Evolutionary conservation across 148 eudicot species (phyloP).

Genomic region (Pharnaceum exiguum): DNA sequence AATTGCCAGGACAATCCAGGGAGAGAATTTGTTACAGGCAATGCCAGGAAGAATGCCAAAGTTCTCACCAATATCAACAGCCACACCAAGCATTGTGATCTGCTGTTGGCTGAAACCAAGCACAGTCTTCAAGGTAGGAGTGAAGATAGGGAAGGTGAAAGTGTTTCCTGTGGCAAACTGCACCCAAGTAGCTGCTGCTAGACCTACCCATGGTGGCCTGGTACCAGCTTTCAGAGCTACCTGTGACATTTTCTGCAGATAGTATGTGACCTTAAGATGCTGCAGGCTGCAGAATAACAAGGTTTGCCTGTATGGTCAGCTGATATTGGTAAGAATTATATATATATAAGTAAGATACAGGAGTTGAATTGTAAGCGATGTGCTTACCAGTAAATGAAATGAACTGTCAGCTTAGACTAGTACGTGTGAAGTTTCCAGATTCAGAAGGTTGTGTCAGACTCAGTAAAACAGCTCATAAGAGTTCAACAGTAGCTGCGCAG

Average conservation of each 20-base stretch:
- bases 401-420: too few species aligned
- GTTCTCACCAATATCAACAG: slow-evolving; percentile 55
- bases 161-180: slow-evolving; percentile 55
- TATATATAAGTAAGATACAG: neutral
- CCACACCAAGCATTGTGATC: slow-evolving; percentile 57
- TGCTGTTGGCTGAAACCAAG: slow-evolving; percentile 49
- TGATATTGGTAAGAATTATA: neutral
- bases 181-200: slow-evolving; percentile 60
- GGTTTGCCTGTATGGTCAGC: neutral
- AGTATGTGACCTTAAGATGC: too few species aligned
- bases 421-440: too few species aligned
- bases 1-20: slow-evolving; percentile 36
- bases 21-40: slow-evolving; percentile 39
- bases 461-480: too few species aligned
- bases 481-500: too few species aligned
- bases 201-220: slow-evolving; percentile 52
- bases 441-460: too few species aligned
- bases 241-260: slow-evolving; percentile 2
- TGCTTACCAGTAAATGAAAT: too few species aligned
- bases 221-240: slow-evolving; percentile 10
- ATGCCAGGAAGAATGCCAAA: slow-evolving; percentile 56
- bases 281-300: neutral
- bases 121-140: slow-evolving; percentile 48
- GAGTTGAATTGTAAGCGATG: neutral
- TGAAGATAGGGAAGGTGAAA: slow-evolving; percentile 57